Conservation (phyloP, 768 basidiomycete species). For the Pleurotus ostreatus region DNA sequence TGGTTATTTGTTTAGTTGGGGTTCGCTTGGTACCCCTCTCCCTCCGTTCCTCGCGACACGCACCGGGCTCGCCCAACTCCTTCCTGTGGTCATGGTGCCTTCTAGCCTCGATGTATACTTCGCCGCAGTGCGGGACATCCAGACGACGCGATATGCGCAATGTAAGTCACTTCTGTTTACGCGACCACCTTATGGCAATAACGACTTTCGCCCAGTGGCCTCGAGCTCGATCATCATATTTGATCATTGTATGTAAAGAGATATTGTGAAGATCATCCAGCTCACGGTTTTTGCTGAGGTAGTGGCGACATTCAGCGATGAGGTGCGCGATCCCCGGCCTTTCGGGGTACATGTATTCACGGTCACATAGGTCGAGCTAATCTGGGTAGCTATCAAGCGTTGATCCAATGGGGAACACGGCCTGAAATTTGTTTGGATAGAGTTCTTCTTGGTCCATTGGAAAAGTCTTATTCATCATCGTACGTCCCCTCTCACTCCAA, state of each 20-base stretch:
- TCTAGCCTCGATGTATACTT: conserved; percentile 9
- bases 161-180: conserved; percentile 23
- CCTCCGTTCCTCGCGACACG: background rate
- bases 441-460: conserved; percentile 52
- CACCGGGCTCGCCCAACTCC: background rate
- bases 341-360: background rate
- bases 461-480: conserved; percentile 51
- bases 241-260: conserved; percentile 43
- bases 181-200: background rate
- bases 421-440: conserved; percentile 21
- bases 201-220: conserved; percentile 33
- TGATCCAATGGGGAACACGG: too few species aligned
- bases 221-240: conserved; percentile 48
- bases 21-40: conserved; percentile 1
- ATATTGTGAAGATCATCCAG: background rate
- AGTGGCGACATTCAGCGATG: conserved; percentile 51
- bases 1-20: background rate
- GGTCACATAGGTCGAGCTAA: conserved; percentile 40
- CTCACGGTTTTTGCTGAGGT: background rate
- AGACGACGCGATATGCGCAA: conserved; percentile 39
- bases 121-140: conserved; percentile 30
- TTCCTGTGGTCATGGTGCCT: background rate
- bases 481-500: conserved; percentile 20
- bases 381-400: conserved; percentile 40
- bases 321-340: conserved; percentile 29